These are phyloP conservation scores for Atkinsonella texensis DNA, from an alignment of 2,329 filamentous ascomycete species.

Conservation along the genomic window DNA sequence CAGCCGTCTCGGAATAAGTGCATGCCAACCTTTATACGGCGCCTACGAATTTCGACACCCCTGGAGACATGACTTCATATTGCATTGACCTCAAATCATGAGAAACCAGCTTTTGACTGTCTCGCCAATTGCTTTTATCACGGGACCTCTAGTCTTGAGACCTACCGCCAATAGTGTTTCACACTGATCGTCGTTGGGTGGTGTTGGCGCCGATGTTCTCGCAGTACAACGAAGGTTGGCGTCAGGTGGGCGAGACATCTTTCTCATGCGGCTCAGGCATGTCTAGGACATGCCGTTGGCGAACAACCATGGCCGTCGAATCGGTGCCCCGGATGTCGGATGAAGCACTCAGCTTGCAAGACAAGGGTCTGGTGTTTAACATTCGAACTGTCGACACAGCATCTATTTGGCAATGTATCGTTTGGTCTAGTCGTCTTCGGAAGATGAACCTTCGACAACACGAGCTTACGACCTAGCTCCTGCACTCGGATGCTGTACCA, in stretches of 20 bases:
- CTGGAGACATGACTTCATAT: background rate
- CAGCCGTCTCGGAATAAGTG: no score
- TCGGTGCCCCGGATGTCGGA: background rate
- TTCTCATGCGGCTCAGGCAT: conserved; percentile 21
- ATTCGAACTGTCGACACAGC: background rate
- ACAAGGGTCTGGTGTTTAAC: background rate
- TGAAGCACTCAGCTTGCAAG: background rate
- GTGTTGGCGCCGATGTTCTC: conserved; percentile 5
- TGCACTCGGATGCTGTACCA: background rate
- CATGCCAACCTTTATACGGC: no score
- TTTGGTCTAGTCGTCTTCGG: background rate
- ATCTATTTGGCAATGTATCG: background rate
- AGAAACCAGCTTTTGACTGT: background rate
- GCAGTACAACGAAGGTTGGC: conserved; percentile 10
- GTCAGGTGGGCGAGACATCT: conserved; percentile 12
- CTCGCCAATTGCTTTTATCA: background rate
- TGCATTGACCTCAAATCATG: background rate
- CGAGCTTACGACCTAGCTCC: background rate
- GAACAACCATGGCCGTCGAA: conserved; percentile 9
- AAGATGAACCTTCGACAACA: background rate
- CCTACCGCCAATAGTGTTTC: background rate
- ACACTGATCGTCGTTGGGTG: background rate
- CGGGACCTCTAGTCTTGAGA: background rate
- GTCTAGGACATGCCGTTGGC: conserved; percentile 22
- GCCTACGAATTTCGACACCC: background rate